A percentile compares a stretch with the other conserved stretches of the same genome.
Evolutionary conservation across 306 rosid species (phyloP).

Genomic region (cucumber (Cucumis sativus)): DNA sequence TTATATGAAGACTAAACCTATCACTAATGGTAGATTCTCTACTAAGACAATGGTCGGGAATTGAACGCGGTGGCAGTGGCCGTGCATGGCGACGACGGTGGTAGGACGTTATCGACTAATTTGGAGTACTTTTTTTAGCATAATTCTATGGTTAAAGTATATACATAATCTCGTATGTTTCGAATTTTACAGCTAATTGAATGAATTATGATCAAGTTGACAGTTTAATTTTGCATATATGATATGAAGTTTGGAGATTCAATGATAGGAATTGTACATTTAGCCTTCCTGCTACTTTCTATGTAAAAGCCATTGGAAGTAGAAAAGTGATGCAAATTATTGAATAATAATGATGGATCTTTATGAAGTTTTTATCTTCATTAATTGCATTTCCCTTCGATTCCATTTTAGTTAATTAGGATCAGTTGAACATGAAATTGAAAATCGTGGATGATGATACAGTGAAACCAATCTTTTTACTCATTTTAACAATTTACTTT

Average conservation of each 20-base stretch:
- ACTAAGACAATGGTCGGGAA: constrained; percentile 5
- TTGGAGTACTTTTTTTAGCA: neutral
- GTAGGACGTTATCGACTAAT: too few species aligned
- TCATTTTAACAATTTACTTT: too few species aligned
- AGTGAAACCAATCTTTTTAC: too few species aligned
- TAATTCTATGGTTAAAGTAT: neutral
- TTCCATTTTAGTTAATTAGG: too few species aligned
- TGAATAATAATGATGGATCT: neutral
- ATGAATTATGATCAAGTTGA: neutral
- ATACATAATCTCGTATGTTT: neutral
- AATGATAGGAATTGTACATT: neutral
- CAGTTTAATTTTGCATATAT: neutral
- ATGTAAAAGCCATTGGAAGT: neutral
- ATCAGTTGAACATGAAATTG: too few species aligned
- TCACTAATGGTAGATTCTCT: neutral
- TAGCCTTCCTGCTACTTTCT: neutral
- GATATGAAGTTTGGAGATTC: neutral
- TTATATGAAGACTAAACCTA: constrained; percentile 26
- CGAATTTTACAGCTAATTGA: neutral
- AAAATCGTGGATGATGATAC: too few species aligned
- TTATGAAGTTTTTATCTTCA: neutral
- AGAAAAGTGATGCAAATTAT: neutral
- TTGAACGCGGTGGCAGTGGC: neutral
- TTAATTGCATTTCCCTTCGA: neutral
- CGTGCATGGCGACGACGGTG: too few species aligned